phyloP scores from a whole-genome alignment of 352 stramenopile species.

The Phytopythium cucurbitacearum region DNA sequence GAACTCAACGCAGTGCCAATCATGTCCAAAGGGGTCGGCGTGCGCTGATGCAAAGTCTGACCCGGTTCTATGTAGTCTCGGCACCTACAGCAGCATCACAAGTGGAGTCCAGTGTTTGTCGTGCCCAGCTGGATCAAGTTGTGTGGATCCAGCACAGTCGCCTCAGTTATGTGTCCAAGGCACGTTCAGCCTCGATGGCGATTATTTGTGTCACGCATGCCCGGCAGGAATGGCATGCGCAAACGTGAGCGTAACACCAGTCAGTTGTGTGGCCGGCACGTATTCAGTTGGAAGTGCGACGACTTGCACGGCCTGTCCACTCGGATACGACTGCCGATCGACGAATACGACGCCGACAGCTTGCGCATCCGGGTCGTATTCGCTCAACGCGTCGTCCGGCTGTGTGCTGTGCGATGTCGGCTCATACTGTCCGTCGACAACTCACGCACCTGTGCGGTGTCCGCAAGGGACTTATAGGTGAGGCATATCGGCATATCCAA shows the following conservation, averaged over 20 bases:
- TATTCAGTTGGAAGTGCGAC: constrained; percentile 40
- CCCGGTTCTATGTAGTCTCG: background rate
- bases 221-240: constrained; percentile 33
- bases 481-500: no score
- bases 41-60: no score
- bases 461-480: constrained; percentile 22
- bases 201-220: constrained; percentile 31
- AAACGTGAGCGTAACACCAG: constrained; percentile 11
- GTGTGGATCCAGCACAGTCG: constrained; percentile 29
- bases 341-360: constrained; percentile 12
- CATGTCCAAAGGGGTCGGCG: no score
- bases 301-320: constrained; percentile 37
- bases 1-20: no score
- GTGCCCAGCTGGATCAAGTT: constrained; percentile 59
- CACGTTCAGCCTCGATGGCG: constrained; percentile 40
- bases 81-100: constrained; percentile 21
- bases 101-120: constrained; percentile 14
- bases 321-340: constrained; percentile 41
- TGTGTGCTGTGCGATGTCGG: constrained; percentile 29
- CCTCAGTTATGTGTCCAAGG: constrained; percentile 36
- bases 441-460: constrained; percentile 21
- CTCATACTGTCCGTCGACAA: constrained; percentile 30
- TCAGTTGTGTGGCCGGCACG: constrained; percentile 20
- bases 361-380: constrained; percentile 27
- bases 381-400: constrained; percentile 9